phyloP scores from a whole-genome alignment of 2,329 filamentous ascomycete genomes.

The Pezicula rhizophila region DNA sequence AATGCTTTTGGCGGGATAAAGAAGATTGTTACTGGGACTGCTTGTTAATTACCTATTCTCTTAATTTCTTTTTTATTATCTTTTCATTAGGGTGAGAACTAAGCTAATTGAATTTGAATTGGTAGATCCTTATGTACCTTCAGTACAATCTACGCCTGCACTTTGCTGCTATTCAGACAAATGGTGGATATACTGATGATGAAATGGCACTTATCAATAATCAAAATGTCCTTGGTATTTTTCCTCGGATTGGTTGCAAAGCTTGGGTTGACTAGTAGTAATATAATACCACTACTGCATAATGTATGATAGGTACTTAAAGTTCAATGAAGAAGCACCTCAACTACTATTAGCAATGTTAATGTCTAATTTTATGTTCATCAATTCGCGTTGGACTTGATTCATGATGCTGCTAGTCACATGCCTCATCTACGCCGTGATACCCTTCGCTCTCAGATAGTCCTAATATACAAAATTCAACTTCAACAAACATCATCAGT shows the following conservation, averaged over 20 bases:
- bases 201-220: conserved; percentile 19
- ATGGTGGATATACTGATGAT: conserved; percentile 17
- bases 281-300: too few relatives aligned
- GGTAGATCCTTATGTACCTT: conserved; percentile 19
- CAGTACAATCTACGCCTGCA: conserved; percentile 6
- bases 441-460: too few relatives aligned
- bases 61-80: neutral
- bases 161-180: conserved; percentile 6
- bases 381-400: too few relatives aligned
- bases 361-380: too few relatives aligned
- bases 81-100: neutral
- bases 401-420: too few relatives aligned
- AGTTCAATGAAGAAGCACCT: too few relatives aligned
- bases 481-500: too few relatives aligned
- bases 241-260: conserved; percentile 13
- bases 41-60: conserved; percentile 15
- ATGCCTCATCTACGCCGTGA: neutral
- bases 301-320: too few relatives aligned
- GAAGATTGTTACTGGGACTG: conserved; percentile 20
- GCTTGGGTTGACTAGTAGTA: conserved; percentile 2
- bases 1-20: conserved; percentile 18
- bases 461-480: too few relatives aligned
- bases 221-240: conserved; percentile 20
- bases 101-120: neutral
- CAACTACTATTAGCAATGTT: too few relatives aligned